A percentile compares a stretch with the other conserved stretches of the same genome.
Conservation (phyloP, 148 eudicot species). For the Chenopodium berlandieri region DNA sequence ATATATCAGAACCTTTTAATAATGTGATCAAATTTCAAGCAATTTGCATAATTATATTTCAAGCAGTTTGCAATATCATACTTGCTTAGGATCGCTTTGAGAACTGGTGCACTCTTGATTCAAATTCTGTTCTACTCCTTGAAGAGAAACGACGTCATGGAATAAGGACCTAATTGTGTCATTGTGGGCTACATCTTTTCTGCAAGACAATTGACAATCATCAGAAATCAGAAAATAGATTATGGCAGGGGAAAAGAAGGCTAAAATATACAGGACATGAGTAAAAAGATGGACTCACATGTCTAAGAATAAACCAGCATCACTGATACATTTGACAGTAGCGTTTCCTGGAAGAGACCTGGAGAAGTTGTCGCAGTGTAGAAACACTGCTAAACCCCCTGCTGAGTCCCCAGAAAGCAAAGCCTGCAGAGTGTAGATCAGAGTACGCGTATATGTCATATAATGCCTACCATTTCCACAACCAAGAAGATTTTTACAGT, state of each 20-base stretch:
- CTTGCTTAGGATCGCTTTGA: conserved; percentile 44
- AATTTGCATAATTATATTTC: conserved; percentile 28
- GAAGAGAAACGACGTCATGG: conserved; percentile 53
- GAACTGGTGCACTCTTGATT: conserved; percentile 58
- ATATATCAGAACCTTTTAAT: background rate
- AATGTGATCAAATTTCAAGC: background rate
- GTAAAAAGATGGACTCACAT: conserved; percentile 39
- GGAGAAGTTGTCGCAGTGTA: conserved; percentile 79
- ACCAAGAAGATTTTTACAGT: background rate
- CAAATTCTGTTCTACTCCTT: conserved; percentile 69
- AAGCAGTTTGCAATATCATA: conserved; percentile 31
- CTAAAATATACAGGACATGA: background rate
- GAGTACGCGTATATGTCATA: conserved; percentile 18
- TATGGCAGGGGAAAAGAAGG: background rate
- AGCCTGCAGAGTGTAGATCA: conserved; percentile 38
- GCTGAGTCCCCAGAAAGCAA: conserved; percentile 96
- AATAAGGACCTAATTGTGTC: conserved; percentile 55
- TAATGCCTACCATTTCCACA: background rate
- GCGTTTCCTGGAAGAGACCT: conserved; percentile 64
- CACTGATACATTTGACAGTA: conserved; percentile 80
- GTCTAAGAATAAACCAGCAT: conserved; percentile 90
- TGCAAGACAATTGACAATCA: conserved; percentile 36
- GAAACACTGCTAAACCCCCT: conserved; percentile 81
- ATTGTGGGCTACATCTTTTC: conserved; percentile 56
- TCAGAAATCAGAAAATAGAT: background rate